Conservation (phyloP, 2,329 filamentous ascomycete genomes). For the Xenoacremonium recifei region DNA sequence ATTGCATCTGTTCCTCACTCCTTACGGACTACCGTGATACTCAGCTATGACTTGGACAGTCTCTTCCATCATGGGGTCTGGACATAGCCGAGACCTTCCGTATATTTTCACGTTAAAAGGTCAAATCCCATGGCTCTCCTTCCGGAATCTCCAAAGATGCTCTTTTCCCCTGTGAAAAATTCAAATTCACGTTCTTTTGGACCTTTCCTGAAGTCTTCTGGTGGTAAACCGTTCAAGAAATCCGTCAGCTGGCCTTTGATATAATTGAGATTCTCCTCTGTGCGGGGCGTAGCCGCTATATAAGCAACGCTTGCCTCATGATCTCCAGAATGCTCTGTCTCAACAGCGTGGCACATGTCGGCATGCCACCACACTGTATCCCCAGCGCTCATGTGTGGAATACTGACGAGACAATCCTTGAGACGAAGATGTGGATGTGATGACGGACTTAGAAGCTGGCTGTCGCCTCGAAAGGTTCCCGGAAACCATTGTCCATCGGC, state of each 20-base stretch:
- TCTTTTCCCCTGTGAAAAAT: slow-evolving; percentile 1
- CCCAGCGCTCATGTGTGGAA: background rate
- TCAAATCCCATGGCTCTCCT: slow-evolving; percentile 1
- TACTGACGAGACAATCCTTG: slow-evolving; percentile 1
- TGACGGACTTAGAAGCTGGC: slow-evolving; percentile 1
- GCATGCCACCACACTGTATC: slow-evolving; percentile 6
- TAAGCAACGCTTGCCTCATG: slow-evolving; percentile 3
- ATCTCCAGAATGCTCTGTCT: slow-evolving; percentile 1
- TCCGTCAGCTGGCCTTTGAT: slow-evolving; percentile 1
- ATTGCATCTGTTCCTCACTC: no score
- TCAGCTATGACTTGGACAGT: no score
- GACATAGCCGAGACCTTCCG: no score
- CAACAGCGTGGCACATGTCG: slow-evolving; percentile 4
- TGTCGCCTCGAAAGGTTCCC: slow-evolving; percentile 1
- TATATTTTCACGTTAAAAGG: no score
- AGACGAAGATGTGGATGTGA: slow-evolving; percentile 3
- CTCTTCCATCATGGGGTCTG: no score
- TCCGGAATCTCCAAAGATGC: slow-evolving; percentile 2
- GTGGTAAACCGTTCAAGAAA: slow-evolving; percentile 1
- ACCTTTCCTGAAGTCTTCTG: slow-evolving; percentile 4
- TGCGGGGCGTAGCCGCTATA: slow-evolving; percentile 1
- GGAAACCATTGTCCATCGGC: background rate
- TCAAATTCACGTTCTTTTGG: slow-evolving; percentile 1
- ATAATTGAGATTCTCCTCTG: slow-evolving; percentile 1
- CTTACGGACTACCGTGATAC: no score